Conservation (phyloP, 768 basidiomycete species). For the Amanita brunnescens region DNA sequence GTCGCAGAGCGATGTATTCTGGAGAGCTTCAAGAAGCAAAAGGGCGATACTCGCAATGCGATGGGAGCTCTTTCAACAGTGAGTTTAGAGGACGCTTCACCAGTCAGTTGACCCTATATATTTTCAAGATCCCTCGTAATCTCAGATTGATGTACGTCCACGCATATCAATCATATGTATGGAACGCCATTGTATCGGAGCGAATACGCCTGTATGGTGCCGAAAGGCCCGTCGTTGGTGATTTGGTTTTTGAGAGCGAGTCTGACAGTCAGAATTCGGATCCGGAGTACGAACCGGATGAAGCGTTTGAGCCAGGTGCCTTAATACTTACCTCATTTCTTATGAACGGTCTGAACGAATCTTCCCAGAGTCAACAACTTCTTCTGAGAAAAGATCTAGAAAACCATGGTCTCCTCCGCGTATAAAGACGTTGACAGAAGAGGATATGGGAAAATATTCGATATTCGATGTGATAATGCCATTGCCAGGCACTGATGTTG, state of each 20-base stretch:
- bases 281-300: constrained; percentile 24
- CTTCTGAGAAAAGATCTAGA: constrained; percentile 26
- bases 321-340: neutral
- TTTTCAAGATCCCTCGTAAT: constrained; percentile 81
- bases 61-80: constrained; percentile 86
- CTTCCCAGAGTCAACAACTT: constrained; percentile 16
- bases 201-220: constrained; percentile 74
- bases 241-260: constrained; percentile 71
- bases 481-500: constrained; percentile 91
- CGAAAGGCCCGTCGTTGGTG: constrained; percentile 72
- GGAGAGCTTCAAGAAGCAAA: constrained; percentile 81
- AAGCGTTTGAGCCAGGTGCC: constrained; percentile 21
- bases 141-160: constrained; percentile 97
- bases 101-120: neutral
- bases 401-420: constrained; percentile 60
- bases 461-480: constrained; percentile 98
- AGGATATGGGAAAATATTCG: constrained; percentile 70
- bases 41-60: constrained; percentile 70
- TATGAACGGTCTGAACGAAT: neutral
- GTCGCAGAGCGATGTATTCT: constrained; percentile 91
- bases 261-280: constrained; percentile 25
- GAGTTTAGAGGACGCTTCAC: constrained; percentile 14
- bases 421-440: constrained; percentile 71
- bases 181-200: constrained; percentile 96
- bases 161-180: constrained; percentile 97